Conservation (phyloP, 192 early-diverging fungal species). For the Podila epigama region DNA sequence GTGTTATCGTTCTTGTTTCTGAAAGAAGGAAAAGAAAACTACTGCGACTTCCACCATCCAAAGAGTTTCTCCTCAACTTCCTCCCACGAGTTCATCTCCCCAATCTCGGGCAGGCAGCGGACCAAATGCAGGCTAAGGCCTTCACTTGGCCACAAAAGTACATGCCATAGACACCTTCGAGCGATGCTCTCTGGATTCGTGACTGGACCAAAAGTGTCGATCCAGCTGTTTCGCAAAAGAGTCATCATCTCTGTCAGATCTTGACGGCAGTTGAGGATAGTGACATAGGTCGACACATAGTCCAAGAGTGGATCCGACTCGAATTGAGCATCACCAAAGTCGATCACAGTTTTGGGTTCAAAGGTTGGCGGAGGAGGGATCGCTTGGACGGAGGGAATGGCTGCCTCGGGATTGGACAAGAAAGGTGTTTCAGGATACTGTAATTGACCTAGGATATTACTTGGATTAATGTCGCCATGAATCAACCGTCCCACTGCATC, state of each 20-base stretch:
- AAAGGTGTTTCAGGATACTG: neutral
- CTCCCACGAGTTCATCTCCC: slow-evolving; percentile 47
- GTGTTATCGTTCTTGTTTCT: neutral
- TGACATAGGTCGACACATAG: slow-evolving; percentile 36
- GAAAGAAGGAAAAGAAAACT: too few relatives aligned
- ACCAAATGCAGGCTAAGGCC: slow-evolving; percentile 34
- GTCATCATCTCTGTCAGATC: neutral
- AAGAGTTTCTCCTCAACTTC: slow-evolving; percentile 45
- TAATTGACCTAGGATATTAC: slow-evolving; percentile 37
- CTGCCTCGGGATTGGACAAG: neutral
- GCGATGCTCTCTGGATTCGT: neutral
- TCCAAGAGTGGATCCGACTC: slow-evolving; percentile 47
- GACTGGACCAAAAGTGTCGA: neutral
- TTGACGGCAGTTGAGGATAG: slow-evolving; percentile 34
- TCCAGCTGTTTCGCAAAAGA: slow-evolving; percentile 17
- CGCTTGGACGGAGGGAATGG: too few relatives aligned
- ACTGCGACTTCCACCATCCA: slow-evolving; percentile 34
- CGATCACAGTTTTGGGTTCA: slow-evolving; percentile 22
- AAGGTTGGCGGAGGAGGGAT: neutral
- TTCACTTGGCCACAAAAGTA: slow-evolving; percentile 48
- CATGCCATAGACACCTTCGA: slow-evolving; percentile 48
- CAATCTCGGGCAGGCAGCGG: slow-evolving; percentile 36
- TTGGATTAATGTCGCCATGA: slow-evolving; percentile 49
- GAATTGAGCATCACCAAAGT: slow-evolving; percentile 35
- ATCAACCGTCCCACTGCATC: slow-evolving; percentile 21